Evolutionary conservation across 176 grass and related monocot species (phyloP), one percentile per base, ranked within the genome.

Genomic region (Rhynchospora pubera): DNA sequence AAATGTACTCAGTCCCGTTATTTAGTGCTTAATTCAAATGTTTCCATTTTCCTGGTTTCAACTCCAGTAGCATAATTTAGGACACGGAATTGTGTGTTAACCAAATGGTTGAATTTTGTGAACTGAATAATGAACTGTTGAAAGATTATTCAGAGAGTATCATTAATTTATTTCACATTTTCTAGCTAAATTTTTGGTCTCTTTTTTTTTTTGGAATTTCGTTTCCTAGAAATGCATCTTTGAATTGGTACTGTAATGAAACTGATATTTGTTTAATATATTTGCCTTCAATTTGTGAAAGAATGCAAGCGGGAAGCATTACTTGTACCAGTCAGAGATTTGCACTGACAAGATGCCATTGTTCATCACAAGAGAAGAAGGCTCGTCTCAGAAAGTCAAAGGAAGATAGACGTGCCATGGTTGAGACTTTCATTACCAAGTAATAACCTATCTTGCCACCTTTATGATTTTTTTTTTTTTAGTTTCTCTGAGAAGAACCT

Each of bases 371-470:
- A 87, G 92, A 85, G 74, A 98, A 91, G 90, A 86, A 88, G 64
- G 85, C 92, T 78, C 92, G 92, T 24, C 85, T 86, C 53, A 89
- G 96, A 78, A 92, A 85, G 66, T 93, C 96, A 16, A 98, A 94
- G 85, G 92, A 98, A 88, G 96, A 98, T 83, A 91, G 96, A 81
- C 79, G 89, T 83, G 87, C 87, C 79, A 90, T 98, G 96, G 92
- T 95, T 3, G 89, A 98, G 56, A 90, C 91, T 52, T 98, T 95
- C 75, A 87, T 98, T 21, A 82, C 80, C 72, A 91, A 86, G 96
- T 95, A 87, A 77, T 56, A 77, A 32, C 14, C 6, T 55, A 53
- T 56, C 18, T 23, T 13, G 9, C 2, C 44, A 50, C 19, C n/a
- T 71, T 23, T 72, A 72, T 4, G 26, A 1, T 72, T 72, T 72